Percentiles rank a stretch among this genome's conserved stretches.
phyloP scores from a whole-genome alignment of 2,329 filamentous ascomycete species.

The Nothophaeocryptopus gaeumannii region DNA sequence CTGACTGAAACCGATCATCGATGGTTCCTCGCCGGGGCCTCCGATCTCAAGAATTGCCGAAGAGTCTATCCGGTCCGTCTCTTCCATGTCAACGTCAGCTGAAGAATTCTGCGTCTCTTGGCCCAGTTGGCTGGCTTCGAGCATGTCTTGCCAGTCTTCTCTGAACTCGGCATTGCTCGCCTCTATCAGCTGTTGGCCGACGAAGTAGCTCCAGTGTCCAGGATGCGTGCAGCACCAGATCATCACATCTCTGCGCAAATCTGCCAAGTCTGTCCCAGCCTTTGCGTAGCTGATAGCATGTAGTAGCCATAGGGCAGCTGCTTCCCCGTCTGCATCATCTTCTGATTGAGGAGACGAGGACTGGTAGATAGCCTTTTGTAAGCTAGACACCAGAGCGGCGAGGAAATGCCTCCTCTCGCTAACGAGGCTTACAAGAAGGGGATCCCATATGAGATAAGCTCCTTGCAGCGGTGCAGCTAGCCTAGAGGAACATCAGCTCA shows the following conservation, averaged over 20 bases:
- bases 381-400: slow-evolving; percentile 37
- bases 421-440: slow-evolving; percentile 38
- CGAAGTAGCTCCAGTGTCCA: slow-evolving; percentile 37
- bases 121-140: slow-evolving; percentile 33
- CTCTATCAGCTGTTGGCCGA: slow-evolving; percentile 36
- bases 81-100: slow-evolving; percentile 8
- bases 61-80: background rate
- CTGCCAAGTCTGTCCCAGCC: slow-evolving; percentile 15
- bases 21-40: no score
- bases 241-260: slow-evolving; percentile 21
- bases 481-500: slow-evolving; percentile 17
- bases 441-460: slow-evolving; percentile 47
- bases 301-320: slow-evolving; percentile 48
- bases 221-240: slow-evolving; percentile 38
- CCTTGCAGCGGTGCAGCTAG: slow-evolving; percentile 39
- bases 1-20: no score
- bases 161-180: slow-evolving; percentile 23
- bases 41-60: no score
- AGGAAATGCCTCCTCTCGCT: slow-evolving; percentile 37
- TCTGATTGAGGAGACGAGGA: slow-evolving; percentile 14
- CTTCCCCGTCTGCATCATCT: slow-evolving; percentile 39
- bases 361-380: slow-evolving; percentile 36
- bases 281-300: slow-evolving; percentile 42
- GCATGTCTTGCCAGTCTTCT: slow-evolving; percentile 33
- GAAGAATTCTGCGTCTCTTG: background rate